Evolutionary conservation across 192 early-diverging fungal species (phyloP).

Genomic region (Coemansia sp.): DNA sequence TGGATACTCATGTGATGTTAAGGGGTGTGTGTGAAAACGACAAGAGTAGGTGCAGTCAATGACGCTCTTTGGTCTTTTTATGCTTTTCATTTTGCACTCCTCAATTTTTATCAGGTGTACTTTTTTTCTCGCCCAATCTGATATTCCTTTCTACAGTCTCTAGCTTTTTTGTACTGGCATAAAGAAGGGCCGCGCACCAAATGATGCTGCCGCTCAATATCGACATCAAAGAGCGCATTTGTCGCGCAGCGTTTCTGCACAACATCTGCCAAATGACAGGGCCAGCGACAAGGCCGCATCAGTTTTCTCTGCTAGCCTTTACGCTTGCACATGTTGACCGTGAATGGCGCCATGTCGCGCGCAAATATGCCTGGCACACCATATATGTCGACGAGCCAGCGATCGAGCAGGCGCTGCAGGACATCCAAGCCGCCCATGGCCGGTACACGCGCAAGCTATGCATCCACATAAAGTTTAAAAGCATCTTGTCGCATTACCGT

Average conservation of each 20-base stretch:
- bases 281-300: constrained; percentile 2
- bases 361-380: constrained; percentile 45
- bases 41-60: too few species aligned
- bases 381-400: constrained; percentile 27
- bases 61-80: too few species aligned
- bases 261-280: neutral
- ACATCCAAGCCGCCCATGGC: constrained; percentile 3
- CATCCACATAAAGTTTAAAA: constrained; percentile 30
- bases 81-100: too few species aligned
- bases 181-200: neutral
- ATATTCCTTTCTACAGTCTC: too few species aligned
- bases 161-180: too few species aligned
- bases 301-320: constrained; percentile 22
- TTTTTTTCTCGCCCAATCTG: neutral
- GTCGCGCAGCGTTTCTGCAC: constrained; percentile 13
- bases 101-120: too few species aligned
- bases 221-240: constrained; percentile 48
- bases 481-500: constrained; percentile 40
- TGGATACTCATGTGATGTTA: too few species aligned
- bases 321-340: constrained; percentile 31
- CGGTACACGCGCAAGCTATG: constrained; percentile 34
- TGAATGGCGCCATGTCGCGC: constrained; percentile 31
- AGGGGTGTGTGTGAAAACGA: too few species aligned
- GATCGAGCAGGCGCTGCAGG: neutral
- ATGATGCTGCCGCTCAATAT: constrained; percentile 21